Evolutionary conservation across 495 filamentous ascomycete genomes (phyloP).

Genomic region (Geoglossum glabrum): DNA sequence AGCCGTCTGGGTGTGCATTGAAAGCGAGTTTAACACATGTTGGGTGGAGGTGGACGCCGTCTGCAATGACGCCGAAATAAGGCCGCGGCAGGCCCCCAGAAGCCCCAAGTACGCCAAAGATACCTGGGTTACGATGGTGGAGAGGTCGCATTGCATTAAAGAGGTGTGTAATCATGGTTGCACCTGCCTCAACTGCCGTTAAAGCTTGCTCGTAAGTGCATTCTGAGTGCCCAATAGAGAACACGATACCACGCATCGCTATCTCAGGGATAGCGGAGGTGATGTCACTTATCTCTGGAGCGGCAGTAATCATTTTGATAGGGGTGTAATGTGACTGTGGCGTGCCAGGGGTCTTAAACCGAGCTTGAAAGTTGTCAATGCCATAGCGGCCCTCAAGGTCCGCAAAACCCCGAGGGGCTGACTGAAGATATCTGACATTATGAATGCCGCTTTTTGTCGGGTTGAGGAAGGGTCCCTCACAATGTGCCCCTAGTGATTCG

Average conservation of each 20-base stretch:
- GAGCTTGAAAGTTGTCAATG: constrained; percentile 29
- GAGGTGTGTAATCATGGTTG: constrained; percentile 70
- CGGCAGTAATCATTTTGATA: constrained; percentile 62
- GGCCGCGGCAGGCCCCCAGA: constrained; percentile 27
- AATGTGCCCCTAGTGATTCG: constrained; percentile 66
- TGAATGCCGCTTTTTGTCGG: constrained; percentile 53
- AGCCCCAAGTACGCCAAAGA: constrained; percentile 51
- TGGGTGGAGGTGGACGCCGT: constrained; percentile 47
- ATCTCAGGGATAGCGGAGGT: constrained; percentile 38
- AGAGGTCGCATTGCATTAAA: constrained; percentile 83
- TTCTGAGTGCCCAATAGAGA: constrained; percentile 65
- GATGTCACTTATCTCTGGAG: constrained; percentile 54
- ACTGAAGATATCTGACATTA: constrained; percentile 40
- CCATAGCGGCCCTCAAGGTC: constrained; percentile 55
- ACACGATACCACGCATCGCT: constrained; percentile 37
- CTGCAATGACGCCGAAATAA: constrained; percentile 44
- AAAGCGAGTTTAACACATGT: constrained; percentile 41
- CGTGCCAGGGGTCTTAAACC: constrained; percentile 6
- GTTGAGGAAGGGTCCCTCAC: constrained; percentile 67
- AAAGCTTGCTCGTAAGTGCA: constrained; percentile 57
- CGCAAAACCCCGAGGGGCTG: constrained; percentile 25
- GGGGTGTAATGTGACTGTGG: constrained; percentile 12
- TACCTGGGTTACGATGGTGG: constrained; percentile 66
- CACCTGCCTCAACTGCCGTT: constrained; percentile 42
- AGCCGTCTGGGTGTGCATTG: constrained; percentile 37